A percentile compares a stretch with the other conserved stretches of the same genome.
phyloP scores from a whole-genome alignment of 23 red algal genomes.

The Gracilaria gracilis region DNA sequence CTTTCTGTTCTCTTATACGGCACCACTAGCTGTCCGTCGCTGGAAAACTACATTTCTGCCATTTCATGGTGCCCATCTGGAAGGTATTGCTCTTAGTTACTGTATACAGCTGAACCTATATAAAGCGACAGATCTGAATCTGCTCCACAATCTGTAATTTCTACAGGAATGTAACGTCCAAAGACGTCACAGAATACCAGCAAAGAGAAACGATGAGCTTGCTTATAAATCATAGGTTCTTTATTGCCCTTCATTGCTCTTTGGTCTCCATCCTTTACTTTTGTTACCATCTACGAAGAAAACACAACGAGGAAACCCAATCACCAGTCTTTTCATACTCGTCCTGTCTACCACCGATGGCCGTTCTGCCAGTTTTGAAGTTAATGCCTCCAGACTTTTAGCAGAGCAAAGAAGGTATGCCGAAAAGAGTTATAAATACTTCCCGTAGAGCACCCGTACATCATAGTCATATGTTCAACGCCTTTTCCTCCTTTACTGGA shows the following conservation, averaged over 20 bases:
- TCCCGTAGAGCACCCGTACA: too few relatives aligned
- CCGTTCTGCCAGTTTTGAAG: background rate
- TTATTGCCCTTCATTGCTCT: background rate
- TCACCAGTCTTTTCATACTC: background rate
- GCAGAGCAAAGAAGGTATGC: too few relatives aligned
- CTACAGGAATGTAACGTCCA: too few relatives aligned
- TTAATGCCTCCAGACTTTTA: too few relatives aligned
- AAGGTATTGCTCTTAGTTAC: too few relatives aligned
- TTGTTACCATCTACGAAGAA: constrained; percentile 23
- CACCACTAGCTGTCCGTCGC: constrained; percentile 7
- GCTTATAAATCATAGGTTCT: background rate
- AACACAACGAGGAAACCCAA: background rate
- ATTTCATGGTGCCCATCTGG: constrained; percentile 52
- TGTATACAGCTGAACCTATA: too few relatives aligned
- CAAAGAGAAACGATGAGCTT: background rate
- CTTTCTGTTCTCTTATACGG: constrained; percentile 14
- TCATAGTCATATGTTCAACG: too few relatives aligned
- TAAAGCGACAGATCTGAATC: background rate
- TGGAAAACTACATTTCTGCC: constrained; percentile 31
- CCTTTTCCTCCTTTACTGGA: background rate
- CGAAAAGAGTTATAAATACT: too few relatives aligned
- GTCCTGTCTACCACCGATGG: background rate
- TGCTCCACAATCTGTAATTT: too few relatives aligned
- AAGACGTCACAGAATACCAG: background rate
- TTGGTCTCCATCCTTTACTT: too few relatives aligned